Evolutionary conservation across 2,329 filamentous ascomycete species (phyloP), one percentile per base, ranked within the genome.

Genomic region (Seiridium unicorne): DNA sequence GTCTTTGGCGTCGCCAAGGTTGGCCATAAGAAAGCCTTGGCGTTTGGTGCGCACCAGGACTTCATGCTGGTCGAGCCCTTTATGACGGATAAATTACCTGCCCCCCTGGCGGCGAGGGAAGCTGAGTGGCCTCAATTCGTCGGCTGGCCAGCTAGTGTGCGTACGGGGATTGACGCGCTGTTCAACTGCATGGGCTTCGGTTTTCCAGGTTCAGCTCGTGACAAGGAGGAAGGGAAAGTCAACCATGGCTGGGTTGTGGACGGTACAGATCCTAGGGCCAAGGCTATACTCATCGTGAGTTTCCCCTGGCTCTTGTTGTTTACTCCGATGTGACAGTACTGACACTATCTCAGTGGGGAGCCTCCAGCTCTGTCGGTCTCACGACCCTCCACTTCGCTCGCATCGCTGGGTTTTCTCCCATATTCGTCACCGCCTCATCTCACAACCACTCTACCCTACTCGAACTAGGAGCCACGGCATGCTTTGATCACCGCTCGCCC

Each of bases 401-500:
- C 2, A 62, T 65, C 2, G 65, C 70, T 0, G 73, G 73, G 4
- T 64, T 63, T 48, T 66, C 64, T 9, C 64, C 67, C 7, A 71
- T 75, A 35, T 64, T 70, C 34, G 69, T 70, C 10, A 73, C 72
- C 0, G 64, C 65, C 1, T 68, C 66, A 36, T 40, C 65, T 42
- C 63, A 65, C 55, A 74, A 73, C 58, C 68, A 71, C 57, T 65
- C 66, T 7, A 68, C 68, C 42, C 64, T 69, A 7, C 65, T 65
- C 36, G 61, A 58, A 6, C 65, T 74, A 5, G 72, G 73, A 31
- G 73, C 72, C 1, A 64, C 62, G 6, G 59, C 65, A 34, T 70
- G 69, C 40, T 72, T 76, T 62, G 70, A 76, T 59, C 70, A 76
- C 65, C 54, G 64, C 65, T 63, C 68, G 48, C 61, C 65, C 51